phyloP scores from a whole-genome alignment of 2,329 filamentous ascomycete genomes.

The Xylaria arbuscula region DNA sequence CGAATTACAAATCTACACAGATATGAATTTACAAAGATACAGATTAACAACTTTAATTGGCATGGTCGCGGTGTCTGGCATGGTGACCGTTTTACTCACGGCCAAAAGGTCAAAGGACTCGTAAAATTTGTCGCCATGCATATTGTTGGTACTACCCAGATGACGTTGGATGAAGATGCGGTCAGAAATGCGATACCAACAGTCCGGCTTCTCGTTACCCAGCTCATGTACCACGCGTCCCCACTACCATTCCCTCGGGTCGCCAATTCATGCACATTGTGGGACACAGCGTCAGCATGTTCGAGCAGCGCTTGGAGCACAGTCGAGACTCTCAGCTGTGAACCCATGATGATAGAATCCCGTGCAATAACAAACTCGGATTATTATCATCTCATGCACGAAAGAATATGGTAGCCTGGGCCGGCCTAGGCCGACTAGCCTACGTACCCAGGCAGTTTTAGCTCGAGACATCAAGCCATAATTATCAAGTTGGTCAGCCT shows the following conservation, averaged over 20 bases:
- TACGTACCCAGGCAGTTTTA: neutral
- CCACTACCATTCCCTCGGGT: conserved; percentile 33
- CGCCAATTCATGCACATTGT: conserved; percentile 30
- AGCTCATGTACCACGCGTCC: neutral
- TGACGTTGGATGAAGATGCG: conserved; percentile 19
- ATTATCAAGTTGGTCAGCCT: conserved; percentile 12
- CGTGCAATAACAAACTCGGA: conserved; percentile 20
- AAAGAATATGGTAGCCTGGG: conserved; percentile 4
- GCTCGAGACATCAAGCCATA: conserved; percentile 5
- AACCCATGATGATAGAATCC: conserved; percentile 9
- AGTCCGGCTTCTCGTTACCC: neutral
- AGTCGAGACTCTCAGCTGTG: conserved; percentile 15
- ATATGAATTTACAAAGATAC: no score
- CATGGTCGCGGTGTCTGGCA: no score
- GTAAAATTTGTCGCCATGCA: conserved; percentile 4
- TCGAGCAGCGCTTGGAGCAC: neutral
- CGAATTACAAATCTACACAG: no score
- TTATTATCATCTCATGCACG: conserved; percentile 28
- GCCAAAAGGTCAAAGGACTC: neutral
- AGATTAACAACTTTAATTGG: no score
- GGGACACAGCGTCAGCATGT: conserved; percentile 10
- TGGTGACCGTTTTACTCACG: no score
- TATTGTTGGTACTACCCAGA: neutral
- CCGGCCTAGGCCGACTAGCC: conserved; percentile 10
- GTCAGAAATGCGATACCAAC: conserved; percentile 15